Conservation (phyloP, 495 filamentous ascomycete species). For the Penicillium pulvis region DNA sequence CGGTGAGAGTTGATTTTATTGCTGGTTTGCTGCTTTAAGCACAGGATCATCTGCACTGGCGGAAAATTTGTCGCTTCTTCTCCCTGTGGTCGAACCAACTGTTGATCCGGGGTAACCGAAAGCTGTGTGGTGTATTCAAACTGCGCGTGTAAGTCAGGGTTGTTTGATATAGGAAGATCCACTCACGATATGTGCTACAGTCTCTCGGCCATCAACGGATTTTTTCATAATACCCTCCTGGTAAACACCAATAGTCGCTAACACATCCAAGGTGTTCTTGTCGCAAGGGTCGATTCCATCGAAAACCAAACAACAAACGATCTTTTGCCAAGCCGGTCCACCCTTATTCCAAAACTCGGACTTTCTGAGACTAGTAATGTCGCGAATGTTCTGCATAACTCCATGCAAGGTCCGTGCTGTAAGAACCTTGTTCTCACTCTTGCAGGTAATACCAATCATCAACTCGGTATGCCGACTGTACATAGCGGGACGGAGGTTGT, state of each 20-base stretch:
- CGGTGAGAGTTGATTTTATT: conserved; percentile 99
- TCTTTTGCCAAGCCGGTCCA: conserved; percentile 98
- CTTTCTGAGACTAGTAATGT: conserved; percentile 96
- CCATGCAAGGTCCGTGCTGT: conserved; percentile 91
- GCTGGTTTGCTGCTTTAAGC: conserved; percentile 20
- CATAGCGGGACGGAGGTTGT: conserved; percentile 98
- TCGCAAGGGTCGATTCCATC: conserved; percentile 97
- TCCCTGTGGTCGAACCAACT: conserved; percentile 15
- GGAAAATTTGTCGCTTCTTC: conserved; percentile 20
- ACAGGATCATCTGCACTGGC: conserved; percentile 69
- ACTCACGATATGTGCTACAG: conserved; percentile 82
- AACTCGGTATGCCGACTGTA: conserved; percentile 98
- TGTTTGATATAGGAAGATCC: background rate
- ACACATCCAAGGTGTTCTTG: conserved; percentile 88
- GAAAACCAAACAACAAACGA: conserved; percentile 93
- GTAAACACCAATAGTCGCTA: conserved; percentile 93
- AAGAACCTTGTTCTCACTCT: conserved; percentile 96
- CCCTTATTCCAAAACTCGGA: conserved; percentile 99
- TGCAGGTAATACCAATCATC: conserved; percentile 96
- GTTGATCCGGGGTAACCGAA: conserved; percentile 20
- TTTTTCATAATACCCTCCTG: conserved; percentile 98
- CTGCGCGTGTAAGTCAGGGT: conserved; percentile 6
- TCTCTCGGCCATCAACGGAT: conserved; percentile 95
- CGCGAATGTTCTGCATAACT: conserved; percentile 97
- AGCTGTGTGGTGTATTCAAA: conserved; percentile 25